phyloP scores from a whole-genome alignment of 1,284 basidiomycete species.

The Puccinia brachypodii region DNA sequence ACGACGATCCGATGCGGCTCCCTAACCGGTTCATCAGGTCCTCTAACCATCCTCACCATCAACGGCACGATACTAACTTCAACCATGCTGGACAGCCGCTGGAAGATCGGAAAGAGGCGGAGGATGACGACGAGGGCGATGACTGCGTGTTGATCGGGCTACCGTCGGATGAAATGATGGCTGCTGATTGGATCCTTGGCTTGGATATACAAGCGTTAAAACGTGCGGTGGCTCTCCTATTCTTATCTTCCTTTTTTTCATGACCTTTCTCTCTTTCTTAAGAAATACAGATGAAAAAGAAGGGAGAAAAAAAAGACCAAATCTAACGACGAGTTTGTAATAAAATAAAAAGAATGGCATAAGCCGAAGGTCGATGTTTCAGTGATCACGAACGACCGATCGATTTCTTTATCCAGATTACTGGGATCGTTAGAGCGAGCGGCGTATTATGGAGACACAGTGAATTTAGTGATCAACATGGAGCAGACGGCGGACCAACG shows the following conservation, averaged over 20 bases:
- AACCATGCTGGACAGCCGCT: no score
- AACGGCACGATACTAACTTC: neutral
- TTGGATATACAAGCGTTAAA: conserved; percentile 33
- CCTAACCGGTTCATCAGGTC: neutral
- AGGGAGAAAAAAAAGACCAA: neutral
- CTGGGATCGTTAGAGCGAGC: conserved; percentile 66
- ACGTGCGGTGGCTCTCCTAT: conserved; percentile 13
- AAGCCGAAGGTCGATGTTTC: conserved; percentile 67
- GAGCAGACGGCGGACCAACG: conserved; percentile 70
- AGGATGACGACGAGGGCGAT: neutral
- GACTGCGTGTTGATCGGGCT: conserved; percentile 21
- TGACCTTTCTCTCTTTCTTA: neutral
- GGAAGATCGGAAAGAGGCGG: neutral
- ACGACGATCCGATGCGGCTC: neutral
- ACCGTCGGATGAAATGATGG: conserved; percentile 1
- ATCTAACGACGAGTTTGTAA: neutral
- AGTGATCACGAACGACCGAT: conserved; percentile 73
- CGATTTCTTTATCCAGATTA: conserved; percentile 69
- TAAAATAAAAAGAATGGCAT: conserved; percentile 66
- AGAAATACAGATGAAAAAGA: no score
- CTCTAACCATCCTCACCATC: no score
- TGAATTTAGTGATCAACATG: conserved; percentile 68
- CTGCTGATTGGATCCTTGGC: conserved; percentile 40
- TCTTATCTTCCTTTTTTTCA: neutral
- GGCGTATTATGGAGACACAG: conserved; percentile 68